Base-by-base conservation (phyloP, 169 alveolate species). In the Cryptosporidium andersoni region DNA sequence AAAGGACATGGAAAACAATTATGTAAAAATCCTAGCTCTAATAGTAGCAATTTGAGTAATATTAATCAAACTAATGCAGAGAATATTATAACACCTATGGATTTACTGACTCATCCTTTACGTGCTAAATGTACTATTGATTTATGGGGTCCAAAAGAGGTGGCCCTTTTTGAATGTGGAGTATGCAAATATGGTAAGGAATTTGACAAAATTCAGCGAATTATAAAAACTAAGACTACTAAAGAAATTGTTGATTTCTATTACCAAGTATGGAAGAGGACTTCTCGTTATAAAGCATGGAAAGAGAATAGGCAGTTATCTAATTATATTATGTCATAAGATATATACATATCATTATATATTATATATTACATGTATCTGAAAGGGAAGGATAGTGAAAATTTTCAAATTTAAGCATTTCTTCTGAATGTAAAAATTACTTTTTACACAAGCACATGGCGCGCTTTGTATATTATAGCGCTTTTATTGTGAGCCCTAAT, bases 111-210 rank as follows among this genome's bases (percentile, higher is more conserved):
- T 12, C 88, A 89, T 42, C 93, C 91, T 9, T 52, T 88, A 16
- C 53, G 91, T 25, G 81, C 80, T 39, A 80, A 55, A n/a, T 90
- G 92, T 45, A 89, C 90, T 43, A 55, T 92, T 37, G 95, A 92
- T 63, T 89, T 91, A 64, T 92, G 95, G 95, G 95, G 95, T 3
- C 95, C 95, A 14, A 90, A 92, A 49, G 95, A 92, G 53, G 90
- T 92, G 12, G 92, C 90, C 5, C 88, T 92, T 14, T 92, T 92
- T 68, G 95, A 92, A 81, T 89, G 93, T 12, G 95, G 91, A 6
- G 88, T 92, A 51, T 92, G 93, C 47, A 90, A 89, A 58, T 89
- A 92, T 81, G 95, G 95, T 42, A 92, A 92, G 47, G 95, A 92
- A 65, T 92, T 92, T 81, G 82, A 89, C 82, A 90, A 88, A 48